Evolutionary conservation across 2,329 filamentous ascomycete genomes (phyloP), one percentile per base, ranked within the genome.

Genomic region (Alternaria metachromatica): DNA sequence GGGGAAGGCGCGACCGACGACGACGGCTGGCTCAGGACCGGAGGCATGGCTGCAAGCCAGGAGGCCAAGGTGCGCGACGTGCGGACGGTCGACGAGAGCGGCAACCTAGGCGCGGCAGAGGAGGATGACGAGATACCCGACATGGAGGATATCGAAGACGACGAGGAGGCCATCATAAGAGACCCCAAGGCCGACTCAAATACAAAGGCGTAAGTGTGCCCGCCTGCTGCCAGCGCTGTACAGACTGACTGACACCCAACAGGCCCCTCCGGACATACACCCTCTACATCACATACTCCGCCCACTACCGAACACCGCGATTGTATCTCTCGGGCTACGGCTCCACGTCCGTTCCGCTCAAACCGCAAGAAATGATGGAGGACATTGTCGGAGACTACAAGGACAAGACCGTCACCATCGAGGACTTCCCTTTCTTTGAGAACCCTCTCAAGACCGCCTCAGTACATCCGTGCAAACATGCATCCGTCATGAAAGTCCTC

Each of bases 381-480:
- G 94, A 97, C 79, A 97, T 97, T 61, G 92, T 97, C 37, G 94
- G 94, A 66, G 94, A 97, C 84, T 97, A 97, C 85, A 96, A 96
- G 79, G 94, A 97, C 84, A 99, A 99, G 86, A 99, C 96, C 0
- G 96, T 99, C 64, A 99, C 96, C 2, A 89, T 98, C 63, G 96
- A 99, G 79, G 94, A 97, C 81, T 99, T 99, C 78, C 94, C 93
- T 50, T 97, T 97, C 84, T 96, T 96, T 79, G 92, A 93, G 69
- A 91, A 92, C 76, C 90, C 90, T 72, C 89, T 97, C 78, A 97
- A 97, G 85, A 99, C 97, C 88, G 96, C 95, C 33, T 96, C 92
- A 30, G 92, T 99, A 13, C 96, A 99, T 77, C 96, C 96, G 4
- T 99, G 96, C 87, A 96, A 96, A 79, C 96, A 99, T 79, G 96